Evolutionary conservation across 306 rosid species (phyloP).

Genomic region (Vicia faba): DNA sequence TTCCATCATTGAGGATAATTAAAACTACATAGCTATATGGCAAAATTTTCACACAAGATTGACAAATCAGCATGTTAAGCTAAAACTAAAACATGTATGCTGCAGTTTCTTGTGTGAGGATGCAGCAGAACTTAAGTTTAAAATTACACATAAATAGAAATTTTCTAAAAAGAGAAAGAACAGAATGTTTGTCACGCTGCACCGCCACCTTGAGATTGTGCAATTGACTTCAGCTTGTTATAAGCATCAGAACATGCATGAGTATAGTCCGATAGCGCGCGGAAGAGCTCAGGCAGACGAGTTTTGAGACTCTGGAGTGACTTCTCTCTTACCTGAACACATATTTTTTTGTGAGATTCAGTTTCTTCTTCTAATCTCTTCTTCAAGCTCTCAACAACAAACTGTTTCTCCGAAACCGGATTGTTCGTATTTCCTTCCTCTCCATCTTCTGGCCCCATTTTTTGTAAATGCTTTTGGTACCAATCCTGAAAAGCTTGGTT

Average conservation of each 20-base stretch:
- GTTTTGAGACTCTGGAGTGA: conserved; percentile 72
- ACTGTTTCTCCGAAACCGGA: conserved; percentile 56
- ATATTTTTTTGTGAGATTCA: conserved; percentile 63
- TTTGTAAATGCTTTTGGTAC: conserved; percentile 63
- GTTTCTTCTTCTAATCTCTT: conserved; percentile 72
- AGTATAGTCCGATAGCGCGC: conserved; percentile 61
- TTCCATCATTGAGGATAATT: conserved; percentile 29
- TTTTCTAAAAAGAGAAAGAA: conserved; percentile 27
- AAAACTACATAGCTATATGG: conserved; percentile 22
- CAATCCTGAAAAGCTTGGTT: conserved; percentile 71
- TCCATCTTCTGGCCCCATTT: conserved; percentile 55
- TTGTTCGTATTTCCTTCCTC: conserved; percentile 65
- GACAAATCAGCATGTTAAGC: conserved; percentile 35
- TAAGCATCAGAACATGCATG: conserved; percentile 63
- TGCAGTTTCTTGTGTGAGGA: conserved; percentile 39
- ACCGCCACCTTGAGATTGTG: conserved; percentile 39
- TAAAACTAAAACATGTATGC: conserved; percentile 35
- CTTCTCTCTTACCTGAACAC: conserved; percentile 78
- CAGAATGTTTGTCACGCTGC: conserved; percentile 14
- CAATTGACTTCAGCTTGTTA: conserved; percentile 50
- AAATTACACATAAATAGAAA: conserved; percentile 31
- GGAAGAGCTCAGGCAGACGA: conserved; percentile 84
- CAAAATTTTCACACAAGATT: conserved; percentile 51
- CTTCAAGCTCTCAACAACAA: conserved; percentile 73
- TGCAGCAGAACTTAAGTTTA: conserved; percentile 12